A percentile compares a stretch with the other conserved stretches of the same genome.
Evolutionary conservation across 1,284 basidiomycete genomes (phyloP).

Genomic region (Papiliotrema flavescens): DNA sequence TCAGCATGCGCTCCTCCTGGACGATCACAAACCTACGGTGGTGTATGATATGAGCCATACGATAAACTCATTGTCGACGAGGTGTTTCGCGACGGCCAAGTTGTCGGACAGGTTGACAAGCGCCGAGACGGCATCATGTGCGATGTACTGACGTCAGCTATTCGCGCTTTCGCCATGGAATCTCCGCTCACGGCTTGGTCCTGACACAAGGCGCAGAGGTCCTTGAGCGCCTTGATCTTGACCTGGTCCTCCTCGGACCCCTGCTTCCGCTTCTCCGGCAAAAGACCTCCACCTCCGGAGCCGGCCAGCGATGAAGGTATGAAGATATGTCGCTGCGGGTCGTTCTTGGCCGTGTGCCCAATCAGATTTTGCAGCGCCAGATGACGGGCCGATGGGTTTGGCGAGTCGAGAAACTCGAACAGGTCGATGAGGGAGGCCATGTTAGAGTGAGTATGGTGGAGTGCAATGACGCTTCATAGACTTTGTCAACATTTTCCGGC

Average conservation of each 20-base stretch:
- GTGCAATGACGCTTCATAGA: not conserved
- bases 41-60: slow-evolving; percentile 87
- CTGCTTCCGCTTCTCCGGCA: slow-evolving; percentile 33
- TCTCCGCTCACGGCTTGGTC: slow-evolving; percentile 66
- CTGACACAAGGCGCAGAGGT: slow-evolving; percentile 77
- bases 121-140: slow-evolving; percentile 92
- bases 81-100: slow-evolving; percentile 62
- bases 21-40: slow-evolving; percentile 59
- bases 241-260: slow-evolving; percentile 59
- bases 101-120: slow-evolving; percentile 92
- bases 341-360: slow-evolving; percentile 68
- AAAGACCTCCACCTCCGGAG: slow-evolving; percentile 52
- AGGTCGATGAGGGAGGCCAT: slow-evolving; percentile 59
- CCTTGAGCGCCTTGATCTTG: slow-evolving; percentile 56
- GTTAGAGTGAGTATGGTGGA: not conserved
- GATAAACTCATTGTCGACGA: slow-evolving; percentile 74
- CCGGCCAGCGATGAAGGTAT: slow-evolving; percentile 49
- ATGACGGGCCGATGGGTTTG: slow-evolving; percentile 80
- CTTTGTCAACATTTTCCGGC: not conserved
- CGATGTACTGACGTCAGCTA: slow-evolving; percentile 61
- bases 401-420: slow-evolving; percentile 77
- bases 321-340: slow-evolving; percentile 71
- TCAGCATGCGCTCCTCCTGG: slow-evolving; percentile 5
- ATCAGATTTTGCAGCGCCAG: slow-evolving; percentile 80
- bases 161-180: not conserved